phyloP scores from a whole-genome alignment of 164 flowering plant species.

The Malania oleifera region DNA sequence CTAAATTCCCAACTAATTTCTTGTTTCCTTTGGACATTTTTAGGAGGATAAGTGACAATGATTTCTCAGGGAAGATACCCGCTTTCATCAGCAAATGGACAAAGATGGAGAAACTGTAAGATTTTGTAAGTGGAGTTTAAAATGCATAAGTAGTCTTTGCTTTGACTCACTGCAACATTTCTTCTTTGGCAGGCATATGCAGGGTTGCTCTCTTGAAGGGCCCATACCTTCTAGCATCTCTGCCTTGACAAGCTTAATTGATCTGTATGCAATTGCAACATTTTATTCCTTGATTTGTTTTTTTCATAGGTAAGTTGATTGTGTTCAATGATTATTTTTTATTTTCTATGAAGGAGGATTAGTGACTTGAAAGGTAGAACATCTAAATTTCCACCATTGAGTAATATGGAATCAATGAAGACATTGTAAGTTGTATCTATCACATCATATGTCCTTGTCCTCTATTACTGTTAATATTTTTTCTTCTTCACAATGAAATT shows the following conservation, averaged over 20 bases:
- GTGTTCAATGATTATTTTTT: not conserved
- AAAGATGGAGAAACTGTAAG: slow-evolving; percentile 52
- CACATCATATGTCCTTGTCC: not conserved
- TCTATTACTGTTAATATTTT: not conserved
- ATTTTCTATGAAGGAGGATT: slow-evolving; percentile 46
- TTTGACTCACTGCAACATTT: not conserved
- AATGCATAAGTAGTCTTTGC: not conserved
- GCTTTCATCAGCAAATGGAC: slow-evolving; percentile 50
- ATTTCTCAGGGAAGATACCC: slow-evolving; percentile 50
- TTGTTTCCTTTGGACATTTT: slow-evolving; percentile 1
- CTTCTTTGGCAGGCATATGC: slow-evolving; percentile 42
- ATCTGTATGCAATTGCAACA: slow-evolving; percentile 40
- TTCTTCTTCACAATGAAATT: not conserved
- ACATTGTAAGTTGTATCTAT: slow-evolving; percentile 41
- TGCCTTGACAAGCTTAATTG: slow-evolving; percentile 46
- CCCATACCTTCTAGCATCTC: slow-evolving; percentile 73
- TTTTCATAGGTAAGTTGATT: not conserved
- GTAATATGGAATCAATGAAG: slow-evolving; percentile 41
- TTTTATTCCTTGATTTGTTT: not conserved
- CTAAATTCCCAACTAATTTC: too few relatives aligned
- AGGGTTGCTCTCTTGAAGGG: slow-evolving; percentile 65
- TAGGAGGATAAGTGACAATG: slow-evolving; percentile 50
- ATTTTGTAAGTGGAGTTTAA: not conserved
- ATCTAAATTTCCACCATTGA: slow-evolving; percentile 49
- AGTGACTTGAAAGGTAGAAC: slow-evolving; percentile 54